Evolutionary conservation across 2,329 filamentous ascomycete genomes (phyloP).

Genomic region (Penicillium sp.): DNA sequence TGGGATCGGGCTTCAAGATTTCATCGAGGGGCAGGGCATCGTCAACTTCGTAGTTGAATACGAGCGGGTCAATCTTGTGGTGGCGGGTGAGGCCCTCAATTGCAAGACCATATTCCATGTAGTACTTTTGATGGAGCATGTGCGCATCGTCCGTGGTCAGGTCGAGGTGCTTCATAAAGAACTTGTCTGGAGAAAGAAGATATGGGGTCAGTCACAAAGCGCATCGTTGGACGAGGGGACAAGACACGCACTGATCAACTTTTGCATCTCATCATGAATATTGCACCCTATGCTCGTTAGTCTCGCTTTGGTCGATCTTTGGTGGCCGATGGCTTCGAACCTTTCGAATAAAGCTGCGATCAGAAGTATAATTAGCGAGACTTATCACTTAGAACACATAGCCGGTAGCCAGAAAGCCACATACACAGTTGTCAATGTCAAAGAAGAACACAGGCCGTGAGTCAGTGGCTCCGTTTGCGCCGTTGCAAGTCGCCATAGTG

Average conservation of each 20-base stretch:
- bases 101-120: slow-evolving; percentile 93
- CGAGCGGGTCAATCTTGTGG: slow-evolving; percentile 91
- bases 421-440: slow-evolving; percentile 94
- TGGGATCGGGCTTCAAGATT: slow-evolving; percentile 76
- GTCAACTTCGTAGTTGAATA: slow-evolving; percentile 93
- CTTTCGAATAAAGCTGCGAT: slow-evolving; percentile 75
- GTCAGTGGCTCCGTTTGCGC: slow-evolving; percentile 31
- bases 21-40: slow-evolving; percentile 87
- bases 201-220: slow-evolving; percentile 51
- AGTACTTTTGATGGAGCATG: slow-evolving; percentile 86
- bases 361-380: slow-evolving; percentile 15
- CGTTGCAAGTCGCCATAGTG: slow-evolving; percentile 28
- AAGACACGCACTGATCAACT: slow-evolving; percentile 64
- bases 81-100: slow-evolving; percentile 92
- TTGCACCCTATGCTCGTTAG: slow-evolving; percentile 60
- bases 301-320: slow-evolving; percentile 1
- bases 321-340: slow-evolving; percentile 45
- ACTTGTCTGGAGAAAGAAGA: slow-evolving; percentile 50
- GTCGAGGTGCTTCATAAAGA: slow-evolving; percentile 69
- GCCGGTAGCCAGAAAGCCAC: slow-evolving; percentile 29
- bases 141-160: slow-evolving; percentile 77
- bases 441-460: slow-evolving; percentile 68
- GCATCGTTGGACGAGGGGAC: background rate
- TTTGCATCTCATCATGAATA: slow-evolving; percentile 86
- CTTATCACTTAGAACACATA: too few species aligned